A percentile compares a stretch with the other conserved stretches of the same genome.
phyloP scores from a whole-genome alignment of 2,329 filamentous ascomycete genomes.

The Xylaria sp. region DNA sequence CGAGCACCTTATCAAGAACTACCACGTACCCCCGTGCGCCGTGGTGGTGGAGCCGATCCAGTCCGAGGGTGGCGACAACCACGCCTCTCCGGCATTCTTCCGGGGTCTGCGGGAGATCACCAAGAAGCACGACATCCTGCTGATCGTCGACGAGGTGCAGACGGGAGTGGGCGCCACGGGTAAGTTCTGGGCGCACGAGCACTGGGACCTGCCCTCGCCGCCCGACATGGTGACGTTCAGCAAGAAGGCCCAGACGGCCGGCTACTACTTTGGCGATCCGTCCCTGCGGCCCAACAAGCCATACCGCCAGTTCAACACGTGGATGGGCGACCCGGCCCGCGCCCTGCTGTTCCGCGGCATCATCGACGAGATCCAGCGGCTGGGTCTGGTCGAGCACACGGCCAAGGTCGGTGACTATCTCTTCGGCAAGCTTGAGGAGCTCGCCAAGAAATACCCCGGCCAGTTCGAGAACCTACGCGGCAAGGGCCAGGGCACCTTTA shows the following conservation, averaged over 20 bases:
- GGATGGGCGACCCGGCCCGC: slow-evolving; percentile 92
- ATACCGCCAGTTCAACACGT: slow-evolving; percentile 96
- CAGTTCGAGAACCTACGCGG: slow-evolving; percentile 87
- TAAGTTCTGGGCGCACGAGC: slow-evolving; percentile 96
- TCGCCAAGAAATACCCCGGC: slow-evolving; percentile 76
- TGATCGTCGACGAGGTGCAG: slow-evolving; percentile 95
- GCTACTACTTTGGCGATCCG: slow-evolving; percentile 88
- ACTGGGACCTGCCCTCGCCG: slow-evolving; percentile 83
- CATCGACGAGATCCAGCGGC: slow-evolving; percentile 79
- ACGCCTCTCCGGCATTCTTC: slow-evolving; percentile 90
- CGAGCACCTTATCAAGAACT: slow-evolving; percentile 81
- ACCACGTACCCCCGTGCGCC: slow-evolving; percentile 81
- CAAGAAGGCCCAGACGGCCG: slow-evolving; percentile 94
- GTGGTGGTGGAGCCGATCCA: slow-evolving; percentile 91
- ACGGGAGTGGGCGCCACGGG: slow-evolving; percentile 92
- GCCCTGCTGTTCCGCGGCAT: slow-evolving; percentile 88
- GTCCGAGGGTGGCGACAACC: slow-evolving; percentile 94
- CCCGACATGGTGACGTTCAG: slow-evolving; percentile 96
- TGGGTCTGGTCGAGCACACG: slow-evolving; percentile 82
- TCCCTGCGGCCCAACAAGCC: slow-evolving; percentile 88
- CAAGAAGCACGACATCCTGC: slow-evolving; percentile 77
- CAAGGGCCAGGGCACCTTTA: slow-evolving; percentile 89
- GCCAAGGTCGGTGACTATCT: slow-evolving; percentile 82
- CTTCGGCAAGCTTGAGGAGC: slow-evolving; percentile 72
- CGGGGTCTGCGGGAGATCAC: slow-evolving; percentile 82